Base-by-base conservation (phyloP, 345 rosid genomes). In the Nephelium lappaceum region DNA sequence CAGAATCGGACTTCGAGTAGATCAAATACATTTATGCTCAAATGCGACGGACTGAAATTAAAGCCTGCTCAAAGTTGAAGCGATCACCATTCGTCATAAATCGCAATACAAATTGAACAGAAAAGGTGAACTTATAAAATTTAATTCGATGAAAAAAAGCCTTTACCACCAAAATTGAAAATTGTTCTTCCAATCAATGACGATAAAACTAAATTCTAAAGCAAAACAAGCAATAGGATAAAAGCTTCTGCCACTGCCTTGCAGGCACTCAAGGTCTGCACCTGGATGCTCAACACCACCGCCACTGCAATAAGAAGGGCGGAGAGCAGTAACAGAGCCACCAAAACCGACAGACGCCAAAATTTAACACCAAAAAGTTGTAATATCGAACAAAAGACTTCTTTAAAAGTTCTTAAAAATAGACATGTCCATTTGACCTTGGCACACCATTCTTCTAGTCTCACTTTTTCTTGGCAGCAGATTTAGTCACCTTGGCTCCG, bases 401-500 rank as follows among this genome's bases (percentile, higher is more conserved):
- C 36, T 25, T 25, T 21, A 21, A 21, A 23, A 21, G 14, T 23
- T 62, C 66, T 25, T 23, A 7, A 3, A 25, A 62, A 62, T 2
- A 49, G 43, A 38, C 66, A 66, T 1, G 60, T 67, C 18, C 57
- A 51, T 11, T 41, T 11, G 57, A 11, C 18, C 57, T 51, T 11
- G 57, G 57, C 16, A 11, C 11, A 21, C 63, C 23, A 21, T 21
- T 19, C 4, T 60, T 60, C 64, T 60, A 60, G 64, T 2, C 27
- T 60, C 79, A 80, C 27, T 80, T 77, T 71, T 81, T 81, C 77
- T 81, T 81, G 67, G 63, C 77, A 14, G 83, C 83, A 19, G 80
- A 76, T 57, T 81, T 81, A 72, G 83, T 76, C 49, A 81, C 80
- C 80, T 81, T 81, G 23, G 83, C 83, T 70, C 83, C 83, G 11